These are phyloP conservation scores for Boletus vinaceobasis DNA, from an alignment of 768 basidiomycete species.

Conservation along the genomic window DNA sequence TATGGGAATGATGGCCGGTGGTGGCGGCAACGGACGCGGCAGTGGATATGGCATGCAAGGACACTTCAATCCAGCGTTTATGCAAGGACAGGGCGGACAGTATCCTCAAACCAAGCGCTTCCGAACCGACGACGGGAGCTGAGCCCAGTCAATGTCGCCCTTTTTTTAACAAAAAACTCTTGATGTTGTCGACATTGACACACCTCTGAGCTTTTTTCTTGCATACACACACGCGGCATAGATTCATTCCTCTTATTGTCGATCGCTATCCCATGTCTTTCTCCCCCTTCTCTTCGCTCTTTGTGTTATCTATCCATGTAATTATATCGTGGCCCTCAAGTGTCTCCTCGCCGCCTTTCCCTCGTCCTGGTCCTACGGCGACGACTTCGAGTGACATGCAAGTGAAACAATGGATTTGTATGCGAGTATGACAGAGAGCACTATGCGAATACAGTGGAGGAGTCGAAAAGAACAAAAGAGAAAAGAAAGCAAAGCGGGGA, in stretches of 20 bases:
- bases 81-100: slow-evolving; percentile 45
- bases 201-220: neutral
- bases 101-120: slow-evolving; percentile 51
- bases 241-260: slow-evolving; percentile 1
- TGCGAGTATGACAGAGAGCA: no score
- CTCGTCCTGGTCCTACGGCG: no score
- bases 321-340: slow-evolving; percentile 8
- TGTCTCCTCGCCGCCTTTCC: no score
- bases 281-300: neutral
- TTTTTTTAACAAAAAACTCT: neutral
- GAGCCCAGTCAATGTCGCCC: neutral
- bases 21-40: slow-evolving; percentile 31
- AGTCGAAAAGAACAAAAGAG: no score
- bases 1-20: slow-evolving; percentile 52
- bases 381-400: neutral
- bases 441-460: no score
- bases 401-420: neutral
- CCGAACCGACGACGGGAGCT: slow-evolving; percentile 50
- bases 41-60: slow-evolving; percentile 53
- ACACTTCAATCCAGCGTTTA: slow-evolving; percentile 76
- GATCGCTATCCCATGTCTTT: slow-evolving; percentile 7
- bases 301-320: slow-evolving; percentile 30
- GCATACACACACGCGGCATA: neutral
- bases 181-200: neutral
- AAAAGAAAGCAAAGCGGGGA: no score